Base-by-base conservation (phyloP, 2,329 filamentous ascomycete genomes). In the Diaporthe citri region DNA sequence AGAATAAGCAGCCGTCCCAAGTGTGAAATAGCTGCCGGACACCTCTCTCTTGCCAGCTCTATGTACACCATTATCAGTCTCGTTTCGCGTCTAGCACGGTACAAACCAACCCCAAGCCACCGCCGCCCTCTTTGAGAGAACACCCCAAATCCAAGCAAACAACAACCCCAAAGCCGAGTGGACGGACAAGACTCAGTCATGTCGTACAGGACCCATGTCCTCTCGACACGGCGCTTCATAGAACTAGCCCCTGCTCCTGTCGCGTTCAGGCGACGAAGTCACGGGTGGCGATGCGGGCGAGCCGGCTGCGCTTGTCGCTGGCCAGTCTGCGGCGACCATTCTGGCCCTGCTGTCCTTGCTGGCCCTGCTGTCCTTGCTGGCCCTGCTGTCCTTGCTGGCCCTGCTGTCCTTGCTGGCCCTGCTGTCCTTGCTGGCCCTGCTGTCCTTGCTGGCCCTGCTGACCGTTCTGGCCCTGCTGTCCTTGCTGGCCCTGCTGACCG, bases 1-100 rank as follows among this genome's bases (percentile, higher is more conserved):
- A 75, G 57, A 72, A 75, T 72, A 72, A 59, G 67, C 69, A 67
- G 69, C 59, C 69, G 62, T 75, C 55, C 43, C 51, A 67, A 74
- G 48, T 52, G 67, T 56, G 67, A 52, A 64, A 20, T 66, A 66
- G 73, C 69, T 72, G 57, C 64, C 59, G 48, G 31, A 66, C 48
- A 72, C 57, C 48, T 46, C 51, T 52, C 62, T 62, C 36, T 51
- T 59, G 57, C 48, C 39, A 48, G 48, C 69, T 75, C 69, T 72
- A 75, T 75, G 25, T 66, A 72, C 73, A 75, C 64, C 55, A 72
- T 69, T 67, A 59, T 55, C 48, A 71, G 31, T 67, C 39, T 67
- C 59, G 55, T 52, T 57, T 25, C 67, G 48, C 67, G 57, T 75
- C 73, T 72, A 66, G 39, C 73, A 55, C 55, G 57, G 39, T 59